Percentiles rank a stretch among this genome's conserved stretches.
These are phyloP conservation scores for Fusarium longipes DNA, from an alignment of 2,329 filamentous ascomycete genomes.

Conservation along the genomic window DNA sequence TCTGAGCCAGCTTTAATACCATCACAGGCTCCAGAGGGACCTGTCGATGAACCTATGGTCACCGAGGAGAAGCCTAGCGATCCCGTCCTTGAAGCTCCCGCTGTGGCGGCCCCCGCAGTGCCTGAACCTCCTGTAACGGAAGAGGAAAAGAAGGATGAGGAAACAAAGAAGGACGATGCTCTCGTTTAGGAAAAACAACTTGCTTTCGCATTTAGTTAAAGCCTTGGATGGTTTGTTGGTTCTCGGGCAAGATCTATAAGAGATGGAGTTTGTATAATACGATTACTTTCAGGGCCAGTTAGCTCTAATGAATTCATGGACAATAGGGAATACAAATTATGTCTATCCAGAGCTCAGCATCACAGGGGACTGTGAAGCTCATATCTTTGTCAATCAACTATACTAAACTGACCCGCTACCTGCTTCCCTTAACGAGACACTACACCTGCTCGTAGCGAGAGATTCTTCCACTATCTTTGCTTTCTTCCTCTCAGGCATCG, in stretches of 20 bases:
- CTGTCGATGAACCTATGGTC: conserved; percentile 8
- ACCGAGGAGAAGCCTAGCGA: conserved; percentile 23
- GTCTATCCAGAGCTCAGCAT: neutral
- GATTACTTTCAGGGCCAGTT: conserved; percentile 1
- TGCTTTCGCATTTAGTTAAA: no score
- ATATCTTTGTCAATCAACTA: neutral
- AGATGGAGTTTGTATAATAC: conserved; percentile 36
- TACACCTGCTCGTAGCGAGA: neutral
- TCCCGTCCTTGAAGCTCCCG: conserved; percentile 19
- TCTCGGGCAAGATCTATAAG: conserved; percentile 2
- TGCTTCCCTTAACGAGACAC: neutral
- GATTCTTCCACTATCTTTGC: neutral
- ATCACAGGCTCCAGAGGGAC: conserved; percentile 6
- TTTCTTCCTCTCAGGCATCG: conserved; percentile 42
- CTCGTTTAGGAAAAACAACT: neutral
- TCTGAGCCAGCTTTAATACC: conserved; percentile 25
- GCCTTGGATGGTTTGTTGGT: no score
- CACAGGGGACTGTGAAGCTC: neutral
- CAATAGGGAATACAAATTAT: conserved; percentile 16
- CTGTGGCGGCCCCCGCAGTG: neutral
- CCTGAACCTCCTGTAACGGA: conserved; percentile 11
- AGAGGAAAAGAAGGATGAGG: conserved; percentile 21
- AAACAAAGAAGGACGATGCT: conserved; percentile 10
- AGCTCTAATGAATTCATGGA: conserved; percentile 33
- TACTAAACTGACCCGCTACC: neutral